phyloP scores from a whole-genome alignment of 2,329 filamentous ascomycete species.

The Fusarium nodosum region DNA sequence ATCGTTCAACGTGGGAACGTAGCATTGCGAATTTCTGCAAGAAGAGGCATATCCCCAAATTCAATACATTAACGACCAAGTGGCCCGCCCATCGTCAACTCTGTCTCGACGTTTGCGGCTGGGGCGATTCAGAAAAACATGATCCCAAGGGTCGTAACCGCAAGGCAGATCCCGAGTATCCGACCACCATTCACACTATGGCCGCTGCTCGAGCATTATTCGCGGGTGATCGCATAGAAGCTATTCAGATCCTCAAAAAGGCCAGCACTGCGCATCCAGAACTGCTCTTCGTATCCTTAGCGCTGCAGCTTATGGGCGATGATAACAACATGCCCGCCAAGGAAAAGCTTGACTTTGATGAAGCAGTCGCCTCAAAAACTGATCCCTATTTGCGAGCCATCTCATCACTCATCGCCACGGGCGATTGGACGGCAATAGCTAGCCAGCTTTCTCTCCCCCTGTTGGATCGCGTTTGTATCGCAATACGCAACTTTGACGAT shows the following conservation, averaged over 20 bases:
- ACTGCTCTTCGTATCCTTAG: conserved; percentile 76
- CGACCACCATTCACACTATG: conserved; percentile 75
- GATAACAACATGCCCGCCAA: conserved; percentile 61
- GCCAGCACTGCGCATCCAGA: conserved; percentile 74
- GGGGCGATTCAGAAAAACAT: conserved; percentile 70
- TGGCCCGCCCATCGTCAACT: conserved; percentile 79
- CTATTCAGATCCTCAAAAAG: conserved; percentile 76
- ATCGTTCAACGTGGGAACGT: conserved; percentile 69
- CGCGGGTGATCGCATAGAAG: conserved; percentile 75
- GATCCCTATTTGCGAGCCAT: conserved; percentile 86
- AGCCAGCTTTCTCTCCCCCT: conserved; percentile 80
- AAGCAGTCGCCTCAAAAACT: conserved; percentile 71
- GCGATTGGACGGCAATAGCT: conserved; percentile 81
- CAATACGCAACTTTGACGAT: conserved; percentile 75
- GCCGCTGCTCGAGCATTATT: conserved; percentile 83
- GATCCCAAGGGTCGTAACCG: conserved; percentile 61
- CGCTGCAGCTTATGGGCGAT: conserved; percentile 72
- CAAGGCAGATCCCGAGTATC: conserved; percentile 60
- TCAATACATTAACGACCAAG: conserved; percentile 72
- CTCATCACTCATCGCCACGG: conserved; percentile 81
- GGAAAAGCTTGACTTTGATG: conserved; percentile 70
- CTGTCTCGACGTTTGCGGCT: conserved; percentile 80
- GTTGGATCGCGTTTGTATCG: conserved; percentile 80
- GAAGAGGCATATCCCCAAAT: conserved; percentile 71
- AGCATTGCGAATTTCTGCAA: conserved; percentile 75